phyloP scores from a whole-genome alignment of 2,329 filamentous ascomycete genomes.

The Colletotrichum sp. region DNA sequence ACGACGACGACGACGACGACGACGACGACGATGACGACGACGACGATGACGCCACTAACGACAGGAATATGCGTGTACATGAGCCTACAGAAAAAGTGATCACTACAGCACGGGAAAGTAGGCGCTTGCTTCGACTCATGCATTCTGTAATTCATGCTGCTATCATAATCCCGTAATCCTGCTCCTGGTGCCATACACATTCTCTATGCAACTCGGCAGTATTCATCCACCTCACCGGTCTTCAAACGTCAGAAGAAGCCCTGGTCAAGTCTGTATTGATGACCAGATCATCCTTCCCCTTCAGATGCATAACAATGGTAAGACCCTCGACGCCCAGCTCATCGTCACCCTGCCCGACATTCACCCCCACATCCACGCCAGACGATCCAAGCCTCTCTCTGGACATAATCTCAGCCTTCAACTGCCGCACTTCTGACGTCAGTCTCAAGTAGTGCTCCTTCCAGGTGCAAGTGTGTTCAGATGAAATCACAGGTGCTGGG shows the following conservation, averaged over 20 bases:
- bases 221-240: neutral
- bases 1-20: neutral
- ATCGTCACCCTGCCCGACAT: slow-evolving; percentile 29
- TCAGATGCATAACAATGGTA: slow-evolving; percentile 57
- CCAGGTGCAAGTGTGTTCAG: slow-evolving; percentile 48
- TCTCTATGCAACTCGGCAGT: neutral
- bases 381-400: slow-evolving; percentile 18
- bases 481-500: slow-evolving; percentile 38
- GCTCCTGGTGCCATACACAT: neutral
- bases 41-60: neutral
- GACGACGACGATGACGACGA: neutral
- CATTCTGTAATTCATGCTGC: slow-evolving; percentile 10
- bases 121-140: neutral
- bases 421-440: slow-evolving; percentile 43
- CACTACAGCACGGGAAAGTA: neutral
- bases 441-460: slow-evolving; percentile 46
- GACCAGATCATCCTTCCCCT: slow-evolving; percentile 54
- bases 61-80: neutral
- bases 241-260: neutral
- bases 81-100: neutral
- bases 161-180: slow-evolving; percentile 5
- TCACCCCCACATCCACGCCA: slow-evolving; percentile 24
- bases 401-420: slow-evolving; percentile 43
- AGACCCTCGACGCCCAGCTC: slow-evolving; percentile 52
- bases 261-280: slow-evolving; percentile 52